Percentiles rank a stretch among this genome's conserved stretches.
Evolutionary conservation across 371 early-diverging fungal genomes (phyloP).

Genomic region (Apophysomyces variabilis): DNA sequence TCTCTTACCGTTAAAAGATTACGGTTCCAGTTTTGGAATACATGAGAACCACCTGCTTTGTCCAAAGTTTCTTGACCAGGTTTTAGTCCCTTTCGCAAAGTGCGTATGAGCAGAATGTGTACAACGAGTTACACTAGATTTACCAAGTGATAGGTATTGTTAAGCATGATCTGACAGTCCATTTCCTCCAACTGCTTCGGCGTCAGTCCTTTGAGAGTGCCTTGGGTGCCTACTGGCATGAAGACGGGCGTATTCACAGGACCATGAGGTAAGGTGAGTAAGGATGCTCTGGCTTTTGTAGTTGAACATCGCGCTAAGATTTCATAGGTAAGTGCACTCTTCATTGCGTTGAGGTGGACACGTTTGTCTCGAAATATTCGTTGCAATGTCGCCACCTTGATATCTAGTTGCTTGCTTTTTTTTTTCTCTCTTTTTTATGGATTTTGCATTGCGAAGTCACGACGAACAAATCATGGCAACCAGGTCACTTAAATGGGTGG

Average conservation of each 20-base stretch:
- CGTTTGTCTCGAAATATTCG: too few species aligned
- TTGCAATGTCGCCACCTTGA: too few species aligned
- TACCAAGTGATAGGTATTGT: constrained; percentile 93
- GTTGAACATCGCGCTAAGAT: constrained; percentile 77
- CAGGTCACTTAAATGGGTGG: too few species aligned
- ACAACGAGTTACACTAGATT: neutral
- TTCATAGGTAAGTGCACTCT: constrained; percentile 7
- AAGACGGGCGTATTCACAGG: constrained; percentile 91
- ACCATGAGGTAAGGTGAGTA: constrained; percentile 82
- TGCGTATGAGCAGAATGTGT: too few species aligned
- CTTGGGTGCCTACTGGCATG: constrained; percentile 99
- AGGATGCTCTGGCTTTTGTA: constrained; percentile 87
- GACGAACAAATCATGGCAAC: too few species aligned
- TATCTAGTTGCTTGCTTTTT: too few species aligned
- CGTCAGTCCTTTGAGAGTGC: constrained; percentile 90
- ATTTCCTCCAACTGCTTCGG: constrained; percentile 78
- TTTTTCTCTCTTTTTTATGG: too few species aligned
- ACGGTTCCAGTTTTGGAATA: constrained; percentile 89
- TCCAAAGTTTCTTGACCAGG: constrained; percentile 83
- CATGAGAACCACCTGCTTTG: constrained; percentile 80
- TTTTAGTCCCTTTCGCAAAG: constrained; percentile 41
- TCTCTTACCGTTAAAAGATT: constrained; percentile 79
- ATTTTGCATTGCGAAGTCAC: too few species aligned
- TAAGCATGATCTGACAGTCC: constrained; percentile 92
- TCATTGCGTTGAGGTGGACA: neutral